Conservation (phyloP, 257 asterid species). For the Eucommia ulmoides region DNA sequence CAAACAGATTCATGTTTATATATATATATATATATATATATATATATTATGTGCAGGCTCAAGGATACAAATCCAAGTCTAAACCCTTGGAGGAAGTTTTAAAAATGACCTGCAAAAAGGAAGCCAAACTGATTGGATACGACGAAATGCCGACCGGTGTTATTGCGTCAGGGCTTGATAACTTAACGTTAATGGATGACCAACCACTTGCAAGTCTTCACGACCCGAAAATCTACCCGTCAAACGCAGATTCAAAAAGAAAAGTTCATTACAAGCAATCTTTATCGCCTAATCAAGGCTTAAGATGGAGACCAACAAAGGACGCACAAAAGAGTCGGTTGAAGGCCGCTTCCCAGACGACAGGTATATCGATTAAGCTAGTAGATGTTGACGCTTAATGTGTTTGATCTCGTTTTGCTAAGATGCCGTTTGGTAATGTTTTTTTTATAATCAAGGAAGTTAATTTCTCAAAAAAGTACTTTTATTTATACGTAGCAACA, state of each 20-base stretch:
- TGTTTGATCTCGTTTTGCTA: too few relatives aligned
- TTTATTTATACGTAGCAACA: too few relatives aligned
- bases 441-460: too few relatives aligned
- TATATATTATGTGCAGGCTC: slow-evolving; percentile 47
- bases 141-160: slow-evolving; percentile 39
- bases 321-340: slow-evolving; percentile 12
- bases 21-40: too few relatives aligned
- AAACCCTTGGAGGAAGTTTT: slow-evolving; percentile 58
- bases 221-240: slow-evolving; percentile 18
- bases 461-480: too few relatives aligned
- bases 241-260: slow-evolving; percentile 19
- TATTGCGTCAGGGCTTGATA: slow-evolving; percentile 11
- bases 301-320: slow-evolving; percentile 16
- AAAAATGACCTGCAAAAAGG: slow-evolving; percentile 24
- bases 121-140: slow-evolving; percentile 68
- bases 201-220: slow-evolving; percentile 22
- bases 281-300: slow-evolving; percentile 13
- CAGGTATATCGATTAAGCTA: too few relatives aligned
- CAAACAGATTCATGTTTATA: too few relatives aligned
- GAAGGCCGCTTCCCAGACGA: slow-evolving; percentile 19
- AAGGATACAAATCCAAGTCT: slow-evolving; percentile 51
- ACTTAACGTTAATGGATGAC: slow-evolving; percentile 18
- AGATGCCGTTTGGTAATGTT: too few relatives aligned
- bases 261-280: slow-evolving; percentile 12
- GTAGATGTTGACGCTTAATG: too few relatives aligned